These are phyloP conservation scores for Solanum pimpinellifolium DNA, from an alignment of 257 asterid species.

Conservation along the genomic window DNA sequence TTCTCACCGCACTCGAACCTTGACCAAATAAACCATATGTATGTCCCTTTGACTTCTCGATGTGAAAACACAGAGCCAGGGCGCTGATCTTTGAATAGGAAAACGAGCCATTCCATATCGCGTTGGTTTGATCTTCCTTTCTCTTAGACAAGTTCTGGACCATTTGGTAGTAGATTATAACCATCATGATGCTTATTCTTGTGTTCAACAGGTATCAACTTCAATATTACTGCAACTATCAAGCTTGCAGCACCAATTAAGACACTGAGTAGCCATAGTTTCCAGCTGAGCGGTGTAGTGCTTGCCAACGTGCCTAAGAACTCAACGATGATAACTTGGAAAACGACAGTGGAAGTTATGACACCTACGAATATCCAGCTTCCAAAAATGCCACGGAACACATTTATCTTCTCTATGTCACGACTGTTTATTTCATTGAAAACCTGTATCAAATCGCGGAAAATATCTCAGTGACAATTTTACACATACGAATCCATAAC, in stretches of 20 bases:
- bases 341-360: constrained; percentile 39
- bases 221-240: constrained; percentile 38
- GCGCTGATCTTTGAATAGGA: background rate
- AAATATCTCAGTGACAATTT: background rate
- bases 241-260: constrained; percentile 43
- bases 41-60: background rate
- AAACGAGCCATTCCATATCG: background rate
- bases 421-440: constrained; percentile 86
- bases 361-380: constrained; percentile 59
- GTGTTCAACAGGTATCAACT: constrained; percentile 41
- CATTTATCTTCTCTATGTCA: constrained; percentile 68
- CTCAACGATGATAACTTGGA: constrained; percentile 61
- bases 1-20: background rate
- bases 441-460: constrained; percentile 19
- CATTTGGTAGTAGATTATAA: constrained; percentile 56
- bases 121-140: background rate
- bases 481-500: background rate
- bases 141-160: constrained; percentile 53
- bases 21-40: background rate
- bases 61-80: background rate
- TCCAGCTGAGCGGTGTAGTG: constrained; percentile 45
- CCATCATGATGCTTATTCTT: constrained; percentile 42
- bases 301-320: constrained; percentile 47
- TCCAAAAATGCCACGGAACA: constrained; percentile 45
- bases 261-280: constrained; percentile 49